Base-by-base conservation (phyloP, 768 basidiomycete genomes). In the Mycena amicta region DNA sequence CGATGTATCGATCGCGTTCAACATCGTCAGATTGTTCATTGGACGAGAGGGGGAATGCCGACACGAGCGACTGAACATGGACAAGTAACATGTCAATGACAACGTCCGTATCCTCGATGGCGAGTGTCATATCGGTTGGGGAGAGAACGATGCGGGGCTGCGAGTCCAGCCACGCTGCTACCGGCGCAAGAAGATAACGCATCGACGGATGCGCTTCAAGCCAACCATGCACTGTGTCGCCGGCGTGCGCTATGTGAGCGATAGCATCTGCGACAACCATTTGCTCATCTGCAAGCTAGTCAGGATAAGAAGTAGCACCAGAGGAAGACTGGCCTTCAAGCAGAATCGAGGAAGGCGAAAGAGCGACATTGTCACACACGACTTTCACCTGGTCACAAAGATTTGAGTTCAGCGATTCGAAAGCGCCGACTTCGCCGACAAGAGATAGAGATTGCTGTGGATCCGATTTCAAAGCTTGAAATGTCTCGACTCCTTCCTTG, bases 81-180 rank as follows among this genome's bases (percentile, higher is more conserved):
- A 91, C 70, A 22, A 96, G 80, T 47, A 93, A 74, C 1, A 77
- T 68, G 62, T 89, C 83, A 64, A 95, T 82, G 54, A 90, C 66
- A 3, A 62, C 29, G 52, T 83, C 78, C 1, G 74, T 67, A 50
- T 66, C 64, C 23, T 71, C 53, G 52, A 30, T 31, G 4, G 5
- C 18, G 27, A 49, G 15, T 8, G 47, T 22, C 11, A 23, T 28
- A 8, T 37, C n/a, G 39, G 12, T 15, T 15, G 29, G 25, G 1
- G 50, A 4, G 51, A 53, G 18, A 26, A 53, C 37, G 46, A 39
- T 23, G 52, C 54, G 53, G 8, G 31, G 22, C 39, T 61, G 65
- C 0, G 57, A 55, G 15, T 72, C 37, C 27, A 60, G 59, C 78
- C 78, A 80, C 23, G 65, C 47, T 39, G 59, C 50, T 22, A 75